Evolutionary conservation across 108 stramenopile species (phyloP), one percentile per base, ranked within the genome.

Genomic region (Skeletonema grethae): DNA sequence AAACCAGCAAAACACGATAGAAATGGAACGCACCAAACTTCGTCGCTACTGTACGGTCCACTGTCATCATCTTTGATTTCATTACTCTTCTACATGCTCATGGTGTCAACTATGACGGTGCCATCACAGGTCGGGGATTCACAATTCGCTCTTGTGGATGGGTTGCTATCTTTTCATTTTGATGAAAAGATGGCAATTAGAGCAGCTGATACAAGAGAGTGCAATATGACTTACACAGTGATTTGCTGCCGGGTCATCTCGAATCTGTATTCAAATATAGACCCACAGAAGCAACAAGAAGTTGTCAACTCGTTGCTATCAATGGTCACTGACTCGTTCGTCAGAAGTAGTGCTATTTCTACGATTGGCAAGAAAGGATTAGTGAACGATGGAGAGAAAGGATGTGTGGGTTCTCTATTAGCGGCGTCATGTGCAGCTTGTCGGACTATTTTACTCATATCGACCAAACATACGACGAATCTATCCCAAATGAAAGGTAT

Each of bases 271-370:
- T 63, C 38, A 25, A 53, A 61, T 13, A 35, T 72, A 35, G 78
- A 79, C 31, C 58, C 55, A 32, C 61, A 68, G 16, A 53, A 67
- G n/a, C 70, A 57, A 62, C 71, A 79, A 50, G 41, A 70, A 67
- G 31, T 77, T 45, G 50, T 79, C 30, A 79, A 64, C 31, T 72
- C 78, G 38, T 55, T 79, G 41, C 20, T 79, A 12, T 55, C 78
- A 28, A 79, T 79, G 78, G 57, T 72, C 20, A 68, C 78, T 15
- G 71, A 72, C 15, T 72, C 78, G 11, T 79, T 72, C 57, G 71
- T 79, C 7, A 25, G 46, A 18, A 68, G 67, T 43, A 4, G 50
- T 53, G 8, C 50, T 24, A 22, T 5, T 53, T 53, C 50, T 53
- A 53, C 22, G 22, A 53, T 22, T 53, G 20, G 50, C 58, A 15